A percentile compares a stretch with the other conserved stretches of the same genome.
These are phyloP conservation scores for Ogataea allantospora DNA, from an alignment of 805 yeast species.

Conservation along the genomic window DNA sequence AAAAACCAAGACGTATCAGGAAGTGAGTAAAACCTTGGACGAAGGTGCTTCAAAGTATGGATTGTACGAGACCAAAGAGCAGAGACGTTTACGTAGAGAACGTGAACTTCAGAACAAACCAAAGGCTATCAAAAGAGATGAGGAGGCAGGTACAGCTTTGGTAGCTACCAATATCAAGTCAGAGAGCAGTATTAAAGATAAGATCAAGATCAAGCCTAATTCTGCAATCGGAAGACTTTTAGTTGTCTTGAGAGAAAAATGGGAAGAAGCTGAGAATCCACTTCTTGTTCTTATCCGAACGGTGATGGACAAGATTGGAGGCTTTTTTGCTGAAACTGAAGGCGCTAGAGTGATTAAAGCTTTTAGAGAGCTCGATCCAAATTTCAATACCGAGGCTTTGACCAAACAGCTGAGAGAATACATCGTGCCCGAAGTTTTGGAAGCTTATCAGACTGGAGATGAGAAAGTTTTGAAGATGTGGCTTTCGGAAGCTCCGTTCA, in stretches of 20 bases:
- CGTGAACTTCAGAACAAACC: slow-evolving; percentile 53
- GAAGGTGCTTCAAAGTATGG: slow-evolving; percentile 94
- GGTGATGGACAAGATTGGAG: slow-evolving; percentile 73
- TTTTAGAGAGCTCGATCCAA: slow-evolving; percentile 87
- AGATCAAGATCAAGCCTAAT: slow-evolving; percentile 60
- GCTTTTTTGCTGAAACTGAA: slow-evolving; percentile 94
- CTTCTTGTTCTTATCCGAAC: slow-evolving; percentile 78
- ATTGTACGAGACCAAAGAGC: slow-evolving; percentile 83
- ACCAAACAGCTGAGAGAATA: slow-evolving; percentile 82
- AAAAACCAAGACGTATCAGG: slow-evolving; percentile 84
- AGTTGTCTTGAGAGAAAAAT: slow-evolving; percentile 60
- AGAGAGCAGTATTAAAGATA: slow-evolving; percentile 50
- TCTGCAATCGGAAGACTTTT: slow-evolving; percentile 67
- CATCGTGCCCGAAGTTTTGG: slow-evolving; percentile 91
- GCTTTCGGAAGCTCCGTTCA: slow-evolving; percentile 96
- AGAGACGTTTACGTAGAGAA: slow-evolving; percentile 72
- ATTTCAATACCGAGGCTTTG: slow-evolving; percentile 76
- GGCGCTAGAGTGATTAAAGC: slow-evolving; percentile 86
- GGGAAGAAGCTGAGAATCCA: slow-evolving; percentile 96
- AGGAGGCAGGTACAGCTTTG: slow-evolving; percentile 77
- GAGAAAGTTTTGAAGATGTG: slow-evolving; percentile 77
- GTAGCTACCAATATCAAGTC: slow-evolving; percentile 80
- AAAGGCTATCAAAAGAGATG: slow-evolving; percentile 71
- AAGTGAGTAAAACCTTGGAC: slow-evolving; percentile 81
- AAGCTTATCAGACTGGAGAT: slow-evolving; percentile 92